Percentiles rank a stretch among this genome's conserved stretches.
Evolutionary conservation across 2,329 filamentous ascomycete species (phyloP).

Genomic region (Pseudovirgaria hyperparasitica): DNA sequence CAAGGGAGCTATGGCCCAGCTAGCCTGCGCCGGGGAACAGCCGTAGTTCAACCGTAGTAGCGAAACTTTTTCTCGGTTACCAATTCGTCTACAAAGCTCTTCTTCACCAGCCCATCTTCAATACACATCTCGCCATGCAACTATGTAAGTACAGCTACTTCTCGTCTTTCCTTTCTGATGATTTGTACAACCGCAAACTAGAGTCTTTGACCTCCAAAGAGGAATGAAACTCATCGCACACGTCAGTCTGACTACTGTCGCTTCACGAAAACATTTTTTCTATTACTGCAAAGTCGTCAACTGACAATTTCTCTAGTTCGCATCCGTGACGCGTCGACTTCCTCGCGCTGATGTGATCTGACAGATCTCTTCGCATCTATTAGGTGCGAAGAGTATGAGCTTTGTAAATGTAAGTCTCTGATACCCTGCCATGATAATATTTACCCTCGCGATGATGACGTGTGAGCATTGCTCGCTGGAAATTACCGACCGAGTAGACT

Average conservation of each 20-base stretch:
- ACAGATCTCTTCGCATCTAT: constrained; percentile 1
- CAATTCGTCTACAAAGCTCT: no score
- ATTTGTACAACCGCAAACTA: constrained; percentile 31
- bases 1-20: no score
- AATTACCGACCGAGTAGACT: constrained; percentile 33
- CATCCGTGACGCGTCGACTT: constrained; percentile 1
- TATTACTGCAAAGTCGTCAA: background rate
- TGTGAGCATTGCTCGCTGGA: constrained; percentile 31
- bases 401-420: constrained; percentile 6
- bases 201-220: constrained; percentile 30
- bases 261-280: constrained; percentile 1
- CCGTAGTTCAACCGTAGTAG: no score
- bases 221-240: constrained; percentile 32
- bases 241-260: constrained; percentile 28
- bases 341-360: constrained; percentile 1
- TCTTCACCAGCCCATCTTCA: no score
- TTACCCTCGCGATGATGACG: constrained; percentile 23
- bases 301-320: background rate
- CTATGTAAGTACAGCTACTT: background rate
- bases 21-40: no score
- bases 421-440: background rate
- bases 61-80: no score
- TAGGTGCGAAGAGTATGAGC: background rate
- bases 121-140: no score
- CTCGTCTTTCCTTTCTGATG: constrained; percentile 18